Conservation (phyloP, 1,284 basidiomycete genomes). For the Macrocystidia cucumis region DNA sequence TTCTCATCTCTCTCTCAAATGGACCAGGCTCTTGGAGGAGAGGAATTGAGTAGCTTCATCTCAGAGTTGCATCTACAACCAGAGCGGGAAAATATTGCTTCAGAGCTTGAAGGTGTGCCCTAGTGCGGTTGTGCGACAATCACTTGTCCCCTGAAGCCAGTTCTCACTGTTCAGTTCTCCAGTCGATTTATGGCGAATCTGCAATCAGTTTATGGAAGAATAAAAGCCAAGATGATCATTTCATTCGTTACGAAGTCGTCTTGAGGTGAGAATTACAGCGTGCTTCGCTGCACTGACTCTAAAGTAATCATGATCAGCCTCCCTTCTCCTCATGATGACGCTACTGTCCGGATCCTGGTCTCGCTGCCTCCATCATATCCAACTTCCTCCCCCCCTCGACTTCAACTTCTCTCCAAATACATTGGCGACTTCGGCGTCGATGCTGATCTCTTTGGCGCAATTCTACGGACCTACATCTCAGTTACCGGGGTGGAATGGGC, state of each 20-base stretch:
- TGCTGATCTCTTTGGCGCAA: slow-evolving; percentile 62
- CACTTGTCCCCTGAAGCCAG: background rate
- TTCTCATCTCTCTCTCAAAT: too few relatives aligned
- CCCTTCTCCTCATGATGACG: slow-evolving; percentile 48
- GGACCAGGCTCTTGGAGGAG: too few relatives aligned
- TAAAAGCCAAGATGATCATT: slow-evolving; percentile 13
- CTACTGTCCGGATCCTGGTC: slow-evolving; percentile 60
- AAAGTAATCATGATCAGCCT: slow-evolving; percentile 29
- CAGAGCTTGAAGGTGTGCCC: slow-evolving; percentile 58
- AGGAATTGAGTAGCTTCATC: slow-evolving; percentile 38
- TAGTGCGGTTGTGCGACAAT: background rate
- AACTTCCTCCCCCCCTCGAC: slow-evolving; percentile 60
- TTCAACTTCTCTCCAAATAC: slow-evolving; percentile 83
- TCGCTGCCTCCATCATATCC: slow-evolving; percentile 75
- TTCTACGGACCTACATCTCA: slow-evolving; percentile 81
- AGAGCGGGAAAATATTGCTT: slow-evolving; percentile 50
- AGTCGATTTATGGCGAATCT: slow-evolving; percentile 77
- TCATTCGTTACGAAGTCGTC: slow-evolving; percentile 56
- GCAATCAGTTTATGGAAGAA: slow-evolving; percentile 48
- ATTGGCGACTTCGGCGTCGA: slow-evolving; percentile 76
- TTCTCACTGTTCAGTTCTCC: slow-evolving; percentile 44
- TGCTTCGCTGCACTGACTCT: slow-evolving; percentile 4
- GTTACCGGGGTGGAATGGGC: slow-evolving; percentile 67
- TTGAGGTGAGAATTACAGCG: slow-evolving; percentile 23
- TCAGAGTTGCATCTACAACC: slow-evolving; percentile 35